Evolutionary conservation across 306 rosid genomes (phyloP), one percentile per base, ranked within the genome.

Genomic region (Betula pendula): DNA sequence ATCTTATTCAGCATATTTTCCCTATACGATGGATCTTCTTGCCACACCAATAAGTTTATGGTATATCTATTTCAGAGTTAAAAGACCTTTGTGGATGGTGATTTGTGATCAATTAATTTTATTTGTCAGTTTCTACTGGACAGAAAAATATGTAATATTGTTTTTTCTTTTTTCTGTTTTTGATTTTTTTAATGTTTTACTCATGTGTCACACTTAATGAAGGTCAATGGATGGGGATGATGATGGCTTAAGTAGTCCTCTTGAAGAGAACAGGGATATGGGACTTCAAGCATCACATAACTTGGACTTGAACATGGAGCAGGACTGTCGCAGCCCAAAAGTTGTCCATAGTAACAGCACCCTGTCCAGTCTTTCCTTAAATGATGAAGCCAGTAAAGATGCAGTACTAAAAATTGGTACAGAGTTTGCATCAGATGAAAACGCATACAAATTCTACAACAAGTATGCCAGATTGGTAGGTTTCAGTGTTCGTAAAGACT

Each of bases 301-400:
- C 55, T 84, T 88, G 88, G 92, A 82, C 81, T 86, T 90, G 79
- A 90, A 90, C 79, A 86, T 85, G 71, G 88, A 89, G 75, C 91
- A 89, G 75, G 81, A 76, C 45, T 73, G 78, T 79, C 50, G 81
- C 76, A 89, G 87, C 80, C 87, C 85, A 13, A 73, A 63, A 3
- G 27, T 55, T 67, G 60, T 67, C 31, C 81, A 76, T 65, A 75
- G 9, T 73, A 71, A 78, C 19, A 80, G 78, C 75, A 49, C 49
- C 81, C 81, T 58, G 55, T 75, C 80, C 48, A 27, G 43, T 74
- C 45, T 49, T 49, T 35, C 84, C 27, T 47, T 72, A 3, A 50
- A 49, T 58, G 55, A 60, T 31, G 83, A 40, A 49, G 42, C 35
- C 60, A 40, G 66, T 27, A 50, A 16, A 49, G 49, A 71, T 58